A percentile compares a stretch with the other conserved stretches of the same genome.
Evolutionary conservation across 306 rosid species (phyloP).

Genomic region (Cercis canadensis): DNA sequence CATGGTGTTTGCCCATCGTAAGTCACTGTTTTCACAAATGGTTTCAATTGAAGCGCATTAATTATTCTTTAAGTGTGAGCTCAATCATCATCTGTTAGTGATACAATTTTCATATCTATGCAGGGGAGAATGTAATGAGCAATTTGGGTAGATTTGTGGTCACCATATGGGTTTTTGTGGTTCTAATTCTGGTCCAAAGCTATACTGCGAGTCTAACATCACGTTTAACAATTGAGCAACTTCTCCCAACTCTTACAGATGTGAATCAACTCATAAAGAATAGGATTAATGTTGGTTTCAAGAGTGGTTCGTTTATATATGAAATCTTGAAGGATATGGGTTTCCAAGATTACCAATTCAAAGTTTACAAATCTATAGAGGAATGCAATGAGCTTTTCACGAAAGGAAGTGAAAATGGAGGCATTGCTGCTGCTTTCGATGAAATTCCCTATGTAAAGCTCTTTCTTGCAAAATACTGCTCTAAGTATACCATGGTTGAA

Average conservation of each 20-base stretch:
- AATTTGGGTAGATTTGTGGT: slow-evolving; percentile 47
- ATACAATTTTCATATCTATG: background rate
- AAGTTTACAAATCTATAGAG: slow-evolving; percentile 13
- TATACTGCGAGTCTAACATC: slow-evolving; percentile 55
- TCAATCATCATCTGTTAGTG: background rate
- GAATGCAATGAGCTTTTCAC: slow-evolving; percentile 29
- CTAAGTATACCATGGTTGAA: slow-evolving; percentile 43
- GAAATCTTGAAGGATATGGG: slow-evolving; percentile 29
- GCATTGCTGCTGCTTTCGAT: slow-evolving; percentile 54
- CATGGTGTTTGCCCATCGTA: slow-evolving; percentile 48
- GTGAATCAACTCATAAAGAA: slow-evolving; percentile 33
- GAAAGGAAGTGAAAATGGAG: slow-evolving; percentile 41
- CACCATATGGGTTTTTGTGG: slow-evolving; percentile 49
- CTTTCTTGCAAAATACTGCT: slow-evolving; percentile 44
- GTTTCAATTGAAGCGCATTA: too few species aligned
- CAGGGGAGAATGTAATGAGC: slow-evolving; percentile 48
- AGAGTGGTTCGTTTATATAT: slow-evolving; percentile 18
- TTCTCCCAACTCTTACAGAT: slow-evolving; percentile 39
- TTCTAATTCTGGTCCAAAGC: slow-evolving; percentile 42
- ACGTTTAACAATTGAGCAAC: slow-evolving; percentile 38
- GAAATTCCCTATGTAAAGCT: slow-evolving; percentile 39
- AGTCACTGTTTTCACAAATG: background rate
- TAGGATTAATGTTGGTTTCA: slow-evolving; percentile 37
- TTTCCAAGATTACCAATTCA: slow-evolving; percentile 34
- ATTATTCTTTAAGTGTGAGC: too few species aligned